phyloP scores from a whole-genome alignment of 495 filamentous ascomycete species.

The Amorphotheca resinae region DNA sequence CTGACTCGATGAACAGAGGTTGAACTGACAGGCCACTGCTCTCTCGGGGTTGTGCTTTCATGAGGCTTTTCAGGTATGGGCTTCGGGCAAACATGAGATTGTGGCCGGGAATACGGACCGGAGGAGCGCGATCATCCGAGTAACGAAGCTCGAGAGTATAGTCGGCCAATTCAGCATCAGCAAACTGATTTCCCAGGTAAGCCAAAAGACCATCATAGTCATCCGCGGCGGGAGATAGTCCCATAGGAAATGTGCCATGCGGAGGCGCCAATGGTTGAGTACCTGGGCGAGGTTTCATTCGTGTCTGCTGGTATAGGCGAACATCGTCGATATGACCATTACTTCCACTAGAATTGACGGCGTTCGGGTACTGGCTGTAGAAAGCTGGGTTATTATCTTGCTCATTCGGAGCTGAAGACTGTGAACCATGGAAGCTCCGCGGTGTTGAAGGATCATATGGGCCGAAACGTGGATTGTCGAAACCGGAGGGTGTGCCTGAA shows the following conservation, averaged over 20 bases:
- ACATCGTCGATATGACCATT: slow-evolving; percentile 26
- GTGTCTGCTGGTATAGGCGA: slow-evolving; percentile 20
- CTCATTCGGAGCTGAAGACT: slow-evolving; percentile 30
- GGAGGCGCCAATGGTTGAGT: slow-evolving; percentile 3
- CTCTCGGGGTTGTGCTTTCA: slow-evolving; percentile 15
- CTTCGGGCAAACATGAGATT: slow-evolving; percentile 41
- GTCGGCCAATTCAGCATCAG: slow-evolving; percentile 31
- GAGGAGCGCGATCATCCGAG: slow-evolving; percentile 24
- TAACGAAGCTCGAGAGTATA: slow-evolving; percentile 36
- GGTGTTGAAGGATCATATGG: slow-evolving; percentile 35
- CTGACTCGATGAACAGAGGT: slow-evolving; percentile 31
- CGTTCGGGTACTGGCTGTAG: slow-evolving; percentile 20
- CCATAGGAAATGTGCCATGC: slow-evolving; percentile 2
- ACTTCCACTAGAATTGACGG: slow-evolving; percentile 22
- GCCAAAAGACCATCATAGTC: slow-evolving; percentile 28
- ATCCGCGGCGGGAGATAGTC: slow-evolving; percentile 12
- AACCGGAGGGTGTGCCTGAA: slow-evolving; percentile 17
- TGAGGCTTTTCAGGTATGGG: slow-evolving; percentile 27
- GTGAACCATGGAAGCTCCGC: slow-evolving; percentile 42
- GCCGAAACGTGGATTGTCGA: slow-evolving; percentile 1
- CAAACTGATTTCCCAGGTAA: slow-evolving; percentile 28
- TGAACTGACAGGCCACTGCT: slow-evolving; percentile 18
- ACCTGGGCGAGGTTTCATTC: slow-evolving; percentile 5
- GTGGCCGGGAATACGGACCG: slow-evolving; percentile 33
- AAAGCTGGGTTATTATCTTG: slow-evolving; percentile 25